These are phyloP conservation scores for Diutina catenulata DNA, from an alignment of 1,139 yeast species.

Conservation along the genomic window DNA sequence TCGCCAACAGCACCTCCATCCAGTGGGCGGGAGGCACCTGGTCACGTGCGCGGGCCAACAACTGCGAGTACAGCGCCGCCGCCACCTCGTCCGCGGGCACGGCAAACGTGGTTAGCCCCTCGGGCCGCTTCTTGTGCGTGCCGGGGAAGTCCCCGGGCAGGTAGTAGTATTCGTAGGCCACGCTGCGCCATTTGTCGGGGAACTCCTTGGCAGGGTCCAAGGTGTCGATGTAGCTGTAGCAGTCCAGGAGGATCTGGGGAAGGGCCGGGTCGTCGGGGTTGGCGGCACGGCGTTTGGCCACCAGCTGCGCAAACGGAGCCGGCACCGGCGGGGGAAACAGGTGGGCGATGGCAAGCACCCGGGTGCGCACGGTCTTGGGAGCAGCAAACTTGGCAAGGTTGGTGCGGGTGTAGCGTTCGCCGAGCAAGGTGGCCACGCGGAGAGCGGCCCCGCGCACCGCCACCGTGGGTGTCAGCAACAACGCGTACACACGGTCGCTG, in stretches of 20 bases:
- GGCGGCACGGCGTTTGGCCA: too few relatives aligned
- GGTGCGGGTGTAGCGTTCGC: conserved; percentile 41
- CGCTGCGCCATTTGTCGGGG: conserved; percentile 47
- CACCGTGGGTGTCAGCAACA: conserved; percentile 51
- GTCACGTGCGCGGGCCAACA: conserved; percentile 48
- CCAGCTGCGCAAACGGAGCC: conserved; percentile 17
- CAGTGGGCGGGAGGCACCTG: conserved; percentile 52
- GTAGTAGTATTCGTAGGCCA: conserved; percentile 31
- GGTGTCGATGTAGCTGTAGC: conserved; percentile 43
- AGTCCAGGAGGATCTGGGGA: conserved; percentile 26
- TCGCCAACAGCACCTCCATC: conserved; percentile 52
- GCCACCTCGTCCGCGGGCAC: conserved; percentile 38
- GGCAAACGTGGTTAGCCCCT: conserved; percentile 32
- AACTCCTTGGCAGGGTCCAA: conserved; percentile 32
- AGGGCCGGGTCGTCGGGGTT: neutral
- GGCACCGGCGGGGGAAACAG: conserved; percentile 43
- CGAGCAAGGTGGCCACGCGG: conserved; percentile 49
- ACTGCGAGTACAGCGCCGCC: conserved; percentile 45
- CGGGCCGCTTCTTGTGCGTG: conserved; percentile 8
- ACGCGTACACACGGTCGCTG: conserved; percentile 45
- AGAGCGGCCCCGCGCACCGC: conserved; percentile 51
- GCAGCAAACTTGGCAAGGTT: conserved; percentile 27
- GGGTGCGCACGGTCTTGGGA: conserved; percentile 30
- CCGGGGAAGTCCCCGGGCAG: conserved; percentile 6
- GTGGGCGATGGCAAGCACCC: conserved; percentile 40